phyloP scores from a whole-genome alignment of 345 rosid genomes.

The Angophora floribunda region DNA sequence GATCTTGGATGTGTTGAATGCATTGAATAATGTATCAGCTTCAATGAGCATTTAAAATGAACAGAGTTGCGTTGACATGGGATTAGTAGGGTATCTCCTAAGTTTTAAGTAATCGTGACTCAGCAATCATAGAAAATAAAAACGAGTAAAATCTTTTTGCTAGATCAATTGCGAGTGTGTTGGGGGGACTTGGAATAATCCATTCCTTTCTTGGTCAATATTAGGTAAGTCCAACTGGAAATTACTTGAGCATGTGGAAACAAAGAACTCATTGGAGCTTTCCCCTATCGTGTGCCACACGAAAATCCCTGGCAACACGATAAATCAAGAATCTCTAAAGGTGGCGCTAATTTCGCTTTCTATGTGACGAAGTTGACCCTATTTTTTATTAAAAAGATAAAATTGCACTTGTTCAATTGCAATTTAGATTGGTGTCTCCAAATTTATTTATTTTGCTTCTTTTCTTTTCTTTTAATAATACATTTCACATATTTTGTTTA shows the following conservation, averaged over 20 bases:
- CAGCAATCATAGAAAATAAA: neutral
- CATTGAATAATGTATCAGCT: too few species aligned
- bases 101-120: neutral
- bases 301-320: neutral
- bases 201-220: neutral
- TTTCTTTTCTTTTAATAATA: neutral
- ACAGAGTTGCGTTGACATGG: too few species aligned
- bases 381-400: neutral
- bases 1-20: neutral
- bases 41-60: too few species aligned
- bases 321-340: neutral
- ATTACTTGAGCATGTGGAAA: neutral
- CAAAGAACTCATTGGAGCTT: neutral
- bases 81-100: neutral
- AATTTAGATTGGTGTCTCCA: neutral
- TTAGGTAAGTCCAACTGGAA: neutral
- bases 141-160: too few species aligned
- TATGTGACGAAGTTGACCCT: neutral
- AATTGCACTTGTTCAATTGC: neutral
- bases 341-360: neutral
- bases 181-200: neutral
- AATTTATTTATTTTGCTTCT: neutral
- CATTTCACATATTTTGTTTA: neutral
- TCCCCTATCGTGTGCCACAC: neutral
- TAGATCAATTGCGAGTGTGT: neutral